Percentiles rank a stretch among this genome's conserved stretches.
These are phyloP conservation scores for Clavispora fructus DNA, from an alignment of 805 yeast species.

Conservation along the genomic window DNA sequence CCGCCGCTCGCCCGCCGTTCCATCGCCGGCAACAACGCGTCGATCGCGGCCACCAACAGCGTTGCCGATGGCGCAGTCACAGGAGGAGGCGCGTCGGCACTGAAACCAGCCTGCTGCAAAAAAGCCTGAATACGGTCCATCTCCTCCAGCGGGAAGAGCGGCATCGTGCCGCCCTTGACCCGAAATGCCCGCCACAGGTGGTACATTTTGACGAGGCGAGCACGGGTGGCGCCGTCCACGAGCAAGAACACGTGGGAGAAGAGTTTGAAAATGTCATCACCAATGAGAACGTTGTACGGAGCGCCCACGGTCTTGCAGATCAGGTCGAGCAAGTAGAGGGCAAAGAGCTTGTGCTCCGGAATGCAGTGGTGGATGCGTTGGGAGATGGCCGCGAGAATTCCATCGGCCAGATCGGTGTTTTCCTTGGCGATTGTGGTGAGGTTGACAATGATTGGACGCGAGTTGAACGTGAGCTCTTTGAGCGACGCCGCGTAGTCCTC, in stretches of 20 bases:
- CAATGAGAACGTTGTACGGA: conserved; percentile 80
- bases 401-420: conserved; percentile 69
- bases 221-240: conserved; percentile 69
- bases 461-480: conserved; percentile 76
- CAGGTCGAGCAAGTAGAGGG: conserved; percentile 83
- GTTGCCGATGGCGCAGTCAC: conserved; percentile 6
- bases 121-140: conserved; percentile 71
- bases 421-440: conserved; percentile 85
- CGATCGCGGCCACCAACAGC: conserved; percentile 27
- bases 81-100: conserved; percentile 1
- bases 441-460: conserved; percentile 82
- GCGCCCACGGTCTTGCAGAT: conserved; percentile 86
- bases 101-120: conserved; percentile 36
- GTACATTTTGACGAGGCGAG: conserved; percentile 68
- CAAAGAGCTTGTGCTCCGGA: conserved; percentile 79
- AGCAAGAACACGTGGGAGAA: conserved; percentile 75
- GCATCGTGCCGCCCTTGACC: conserved; percentile 51
- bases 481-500: conserved; percentile 68
- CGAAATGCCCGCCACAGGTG: conserved; percentile 82
- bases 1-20: conserved; percentile 34
- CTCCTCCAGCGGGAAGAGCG: conserved; percentile 68
- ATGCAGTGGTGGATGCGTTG: conserved; percentile 68
- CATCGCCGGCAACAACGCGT: conserved; percentile 38
- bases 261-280: conserved; percentile 60
- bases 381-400: conserved; percentile 71